Conservation (phyloP, 768 basidiomycete species). For the Pseudohyphozyma bogoriensis region DNA sequence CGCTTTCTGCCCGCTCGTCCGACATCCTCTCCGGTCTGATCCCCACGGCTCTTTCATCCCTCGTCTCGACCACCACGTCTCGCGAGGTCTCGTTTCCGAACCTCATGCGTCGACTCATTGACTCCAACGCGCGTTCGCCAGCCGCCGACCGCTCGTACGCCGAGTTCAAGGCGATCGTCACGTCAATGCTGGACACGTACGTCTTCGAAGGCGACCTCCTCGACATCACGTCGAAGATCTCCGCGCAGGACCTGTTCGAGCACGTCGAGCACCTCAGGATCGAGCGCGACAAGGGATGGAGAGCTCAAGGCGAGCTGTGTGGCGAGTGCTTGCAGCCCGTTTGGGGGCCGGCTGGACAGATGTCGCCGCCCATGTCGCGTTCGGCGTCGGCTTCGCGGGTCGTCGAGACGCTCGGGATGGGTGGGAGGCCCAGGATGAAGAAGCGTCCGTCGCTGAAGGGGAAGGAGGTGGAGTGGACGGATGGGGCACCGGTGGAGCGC, state of each 20-base stretch:
- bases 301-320: slow-evolving; percentile 14
- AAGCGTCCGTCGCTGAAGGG: slow-evolving; percentile 29
- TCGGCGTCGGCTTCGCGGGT: slow-evolving; percentile 19
- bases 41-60: slow-evolving; percentile 68
- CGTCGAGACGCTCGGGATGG: slow-evolving; percentile 23
- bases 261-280: slow-evolving; percentile 50
- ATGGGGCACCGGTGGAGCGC: slow-evolving; percentile 5
- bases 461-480: slow-evolving; percentile 30
- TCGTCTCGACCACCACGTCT: slow-evolving; percentile 74
- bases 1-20: slow-evolving; percentile 40
- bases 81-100: slow-evolving; percentile 77
- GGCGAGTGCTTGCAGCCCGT: slow-evolving; percentile 29
- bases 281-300: slow-evolving; percentile 36
- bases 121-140: slow-evolving; percentile 50
- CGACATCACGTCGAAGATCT: slow-evolving; percentile 65
- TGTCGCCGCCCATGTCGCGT: slow-evolving; percentile 19
- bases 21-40: slow-evolving; percentile 59
- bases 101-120: slow-evolving; percentile 82
- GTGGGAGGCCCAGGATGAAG: slow-evolving; percentile 17
- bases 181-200: slow-evolving; percentile 93
- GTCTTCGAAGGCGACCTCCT: slow-evolving; percentile 84
- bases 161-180: slow-evolving; percentile 81
- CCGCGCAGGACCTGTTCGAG: slow-evolving; percentile 72
- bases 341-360: slow-evolving; percentile 17
- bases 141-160: slow-evolving; percentile 57